A percentile compares a stretch with the other conserved stretches of the same genome.
Conservation (phyloP, 768 basidiomycete genomes). For the Brasilioporus rufonigricans region DNA sequence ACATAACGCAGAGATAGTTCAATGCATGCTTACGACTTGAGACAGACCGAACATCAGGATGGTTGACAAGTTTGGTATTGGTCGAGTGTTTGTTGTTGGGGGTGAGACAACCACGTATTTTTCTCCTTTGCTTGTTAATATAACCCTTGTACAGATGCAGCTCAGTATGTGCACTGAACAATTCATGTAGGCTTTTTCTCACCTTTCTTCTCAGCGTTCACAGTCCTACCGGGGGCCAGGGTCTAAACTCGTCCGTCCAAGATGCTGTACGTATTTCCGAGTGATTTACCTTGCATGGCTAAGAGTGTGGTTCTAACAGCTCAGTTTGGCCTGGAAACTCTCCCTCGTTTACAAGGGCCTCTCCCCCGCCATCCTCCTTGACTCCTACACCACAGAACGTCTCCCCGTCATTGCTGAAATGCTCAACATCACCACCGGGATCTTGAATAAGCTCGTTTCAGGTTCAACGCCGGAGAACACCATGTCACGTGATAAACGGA, state of each 20-base stretch:
- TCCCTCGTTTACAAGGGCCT: conserved; percentile 39
- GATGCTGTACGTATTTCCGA: conserved; percentile 33
- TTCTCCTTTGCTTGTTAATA: neutral
- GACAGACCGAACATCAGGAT: conserved; percentile 49
- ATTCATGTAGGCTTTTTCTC: neutral
- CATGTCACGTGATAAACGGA: neutral
- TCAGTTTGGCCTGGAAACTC: conserved; percentile 47
- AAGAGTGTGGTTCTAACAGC: conserved; percentile 16
- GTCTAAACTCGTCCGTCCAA: conserved; percentile 37
- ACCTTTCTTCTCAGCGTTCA: conserved; percentile 8
- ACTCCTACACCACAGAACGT: conserved; percentile 43
- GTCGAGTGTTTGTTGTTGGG: conserved; percentile 48
- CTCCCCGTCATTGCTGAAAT: conserved; percentile 45
- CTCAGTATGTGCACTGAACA: conserved; percentile 30
- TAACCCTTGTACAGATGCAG: conserved; percentile 37
- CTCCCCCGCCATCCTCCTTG: conserved; percentile 35
- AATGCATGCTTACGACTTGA: neutral
- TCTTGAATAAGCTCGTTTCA: conserved; percentile 7
- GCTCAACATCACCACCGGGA: conserved; percentile 37
- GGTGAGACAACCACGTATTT: conserved; percentile 23
- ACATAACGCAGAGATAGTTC: neutral
- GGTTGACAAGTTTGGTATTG: conserved; percentile 41
- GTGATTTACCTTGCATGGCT: neutral
- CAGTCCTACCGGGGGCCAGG: conserved; percentile 28
- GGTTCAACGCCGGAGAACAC: neutral